Percentiles rank a stretch among this genome's conserved stretches.
phyloP scores from a whole-genome alignment of 2,329 filamentous ascomycete species.

The Torrubiellomyces zombiae region DNA sequence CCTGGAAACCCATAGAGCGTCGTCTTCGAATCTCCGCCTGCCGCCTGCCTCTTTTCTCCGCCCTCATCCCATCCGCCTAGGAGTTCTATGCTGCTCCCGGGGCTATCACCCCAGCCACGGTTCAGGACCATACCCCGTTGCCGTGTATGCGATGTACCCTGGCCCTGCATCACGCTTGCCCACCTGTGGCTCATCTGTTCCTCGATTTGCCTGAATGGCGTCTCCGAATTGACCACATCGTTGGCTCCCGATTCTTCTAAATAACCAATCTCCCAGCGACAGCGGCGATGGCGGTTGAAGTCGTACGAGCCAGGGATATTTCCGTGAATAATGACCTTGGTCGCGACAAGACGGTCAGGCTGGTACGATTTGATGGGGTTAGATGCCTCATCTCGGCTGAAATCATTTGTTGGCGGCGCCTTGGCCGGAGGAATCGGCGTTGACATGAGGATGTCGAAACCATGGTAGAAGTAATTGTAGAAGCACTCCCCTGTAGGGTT shows the following conservation, averaged over 20 bases:
- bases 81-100: slow-evolving; percentile 75
- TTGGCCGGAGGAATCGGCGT: slow-evolving; percentile 50
- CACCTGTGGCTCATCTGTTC: slow-evolving; percentile 50
- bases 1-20: slow-evolving; percentile 89
- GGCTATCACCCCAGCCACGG: slow-evolving; percentile 79
- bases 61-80: slow-evolving; percentile 77
- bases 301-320: slow-evolving; percentile 93
- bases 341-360: slow-evolving; percentile 60
- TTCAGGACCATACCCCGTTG: slow-evolving; percentile 77
- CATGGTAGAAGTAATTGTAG: slow-evolving; percentile 94
- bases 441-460: slow-evolving; percentile 87
- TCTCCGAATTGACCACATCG: slow-evolving; percentile 53
- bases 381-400: slow-evolving; percentile 8
- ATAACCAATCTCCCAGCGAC: slow-evolving; percentile 65
- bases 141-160: slow-evolving; percentile 29
- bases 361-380: slow-evolving; percentile 22
- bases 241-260: slow-evolving; percentile 27
- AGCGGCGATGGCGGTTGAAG: slow-evolving; percentile 85
- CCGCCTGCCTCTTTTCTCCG: slow-evolving; percentile 34
- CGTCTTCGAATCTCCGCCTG: slow-evolving; percentile 46
- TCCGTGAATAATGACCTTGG: slow-evolving; percentile 83
- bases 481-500: slow-evolving; percentile 60
- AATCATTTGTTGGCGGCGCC: slow-evolving; percentile 27
- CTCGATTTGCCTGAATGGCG: slow-evolving; percentile 58
- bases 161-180: slow-evolving; percentile 48